phyloP scores from a whole-genome alignment of 1,284 basidiomycete species.

The Cutaneotrichosporon mucoides region DNA sequence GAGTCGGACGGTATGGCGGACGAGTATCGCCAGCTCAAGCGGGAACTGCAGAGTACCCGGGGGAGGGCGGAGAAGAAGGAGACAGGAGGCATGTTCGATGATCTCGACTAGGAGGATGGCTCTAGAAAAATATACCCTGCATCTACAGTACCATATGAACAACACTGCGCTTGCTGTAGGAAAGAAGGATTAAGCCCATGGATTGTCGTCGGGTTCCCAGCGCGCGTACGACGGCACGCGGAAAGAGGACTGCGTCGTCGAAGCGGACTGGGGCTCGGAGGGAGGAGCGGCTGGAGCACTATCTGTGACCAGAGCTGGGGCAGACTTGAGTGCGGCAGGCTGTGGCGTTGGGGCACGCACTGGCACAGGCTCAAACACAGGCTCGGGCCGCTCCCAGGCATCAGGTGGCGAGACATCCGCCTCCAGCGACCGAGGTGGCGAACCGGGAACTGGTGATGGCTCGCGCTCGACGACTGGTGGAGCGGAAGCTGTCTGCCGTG shows the following conservation, averaged over 20 bases:
- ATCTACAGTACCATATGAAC: constrained; percentile 8
- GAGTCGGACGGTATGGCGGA: constrained; percentile 15
- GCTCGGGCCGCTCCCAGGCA: background rate
- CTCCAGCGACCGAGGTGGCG: background rate
- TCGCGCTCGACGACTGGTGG: background rate
- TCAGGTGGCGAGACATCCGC: background rate
- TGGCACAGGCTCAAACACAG: no score
- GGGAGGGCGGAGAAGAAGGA: constrained; percentile 55
- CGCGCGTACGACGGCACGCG: constrained; percentile 10
- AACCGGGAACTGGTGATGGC: no score
- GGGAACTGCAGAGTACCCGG: constrained; percentile 51
- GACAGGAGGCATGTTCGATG: constrained; percentile 51
- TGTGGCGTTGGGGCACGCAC: no score
- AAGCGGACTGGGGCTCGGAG: background rate
- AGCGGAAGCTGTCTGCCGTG: background rate
- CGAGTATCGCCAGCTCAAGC: constrained; percentile 42
- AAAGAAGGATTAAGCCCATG: constrained; percentile 10
- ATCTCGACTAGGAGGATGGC: constrained; percentile 30
- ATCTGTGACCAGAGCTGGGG: no score
- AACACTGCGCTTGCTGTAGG: constrained; percentile 24
- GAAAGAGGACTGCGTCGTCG: constrained; percentile 2
- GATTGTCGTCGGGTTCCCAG: constrained; percentile 13
- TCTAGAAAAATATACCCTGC: constrained; percentile 2
- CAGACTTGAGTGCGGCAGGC: no score
- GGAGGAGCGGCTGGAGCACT: no score